Evolutionary conservation across 2,329 filamentous ascomycete species (phyloP).

Genomic region (Sporothrix euskadiensis): DNA sequence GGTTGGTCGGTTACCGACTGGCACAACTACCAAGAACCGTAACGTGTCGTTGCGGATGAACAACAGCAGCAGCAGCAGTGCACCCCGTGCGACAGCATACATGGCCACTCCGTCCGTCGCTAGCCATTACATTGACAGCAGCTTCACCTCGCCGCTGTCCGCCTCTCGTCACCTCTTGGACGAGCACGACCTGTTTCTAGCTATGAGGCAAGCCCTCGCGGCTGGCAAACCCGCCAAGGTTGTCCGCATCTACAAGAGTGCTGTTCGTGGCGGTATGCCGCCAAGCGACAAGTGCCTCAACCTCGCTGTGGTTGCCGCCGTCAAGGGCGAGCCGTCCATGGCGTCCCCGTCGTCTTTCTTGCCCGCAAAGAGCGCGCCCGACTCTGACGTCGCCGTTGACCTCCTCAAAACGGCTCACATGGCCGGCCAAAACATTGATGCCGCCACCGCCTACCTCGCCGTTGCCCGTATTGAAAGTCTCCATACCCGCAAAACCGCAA

Average conservation of each 20-base stretch:
- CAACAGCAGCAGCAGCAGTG: constrained; percentile 27
- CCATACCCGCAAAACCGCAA: neutral
- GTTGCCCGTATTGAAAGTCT: constrained; percentile 43
- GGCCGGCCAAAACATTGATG: constrained; percentile 46
- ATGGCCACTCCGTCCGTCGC: neutral
- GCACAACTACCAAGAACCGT: constrained; percentile 32
- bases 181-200: constrained; percentile 40
- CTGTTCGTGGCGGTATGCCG: constrained; percentile 40
- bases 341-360: neutral
- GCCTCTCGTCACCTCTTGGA: constrained; percentile 33
- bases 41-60: constrained; percentile 35
- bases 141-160: constrained; percentile 30
- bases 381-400: constrained; percentile 39
- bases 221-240: constrained; percentile 40
- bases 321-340: constrained; percentile 38
- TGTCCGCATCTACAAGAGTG: constrained; percentile 44
- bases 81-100: neutral
- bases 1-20: constrained; percentile 9
- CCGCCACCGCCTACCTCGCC: constrained; percentile 45
- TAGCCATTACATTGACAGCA: constrained; percentile 17
- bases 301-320: constrained; percentile 49
- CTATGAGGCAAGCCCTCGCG: constrained; percentile 46
- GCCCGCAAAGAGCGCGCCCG: neutral
- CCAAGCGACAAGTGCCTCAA: constrained; percentile 47
- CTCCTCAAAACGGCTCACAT: constrained; percentile 46